A percentile compares a stretch with the other conserved stretches of the same genome.
phyloP scores from a whole-genome alignment of 768 basidiomycete species.

The Pisolithus sp. region DNA sequence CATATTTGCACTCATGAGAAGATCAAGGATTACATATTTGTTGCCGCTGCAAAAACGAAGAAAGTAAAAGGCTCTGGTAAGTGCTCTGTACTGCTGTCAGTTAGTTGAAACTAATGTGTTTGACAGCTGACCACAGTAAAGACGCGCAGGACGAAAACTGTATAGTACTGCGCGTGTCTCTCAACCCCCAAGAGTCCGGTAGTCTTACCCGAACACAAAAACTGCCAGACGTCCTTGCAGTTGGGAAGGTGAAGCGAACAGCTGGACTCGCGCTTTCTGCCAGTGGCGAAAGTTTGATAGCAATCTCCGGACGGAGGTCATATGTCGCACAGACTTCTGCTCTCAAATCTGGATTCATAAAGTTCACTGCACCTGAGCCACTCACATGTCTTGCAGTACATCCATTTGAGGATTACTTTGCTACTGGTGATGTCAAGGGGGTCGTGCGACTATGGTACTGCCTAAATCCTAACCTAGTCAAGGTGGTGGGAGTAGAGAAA shows the following conservation, averaged over 20 bases:
- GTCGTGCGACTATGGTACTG: constrained; percentile 91
- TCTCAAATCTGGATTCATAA: constrained; percentile 63
- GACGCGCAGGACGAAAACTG: constrained; percentile 36
- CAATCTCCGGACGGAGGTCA: constrained; percentile 67
- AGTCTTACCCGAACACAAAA: constrained; percentile 36
- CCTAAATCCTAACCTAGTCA: constrained; percentile 53
- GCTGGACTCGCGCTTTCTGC: constrained; percentile 67
- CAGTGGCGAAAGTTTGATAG: constrained; percentile 73
- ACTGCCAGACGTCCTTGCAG: constrained; percentile 43
- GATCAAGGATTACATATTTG: constrained; percentile 64
- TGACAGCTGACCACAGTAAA: constrained; percentile 5
- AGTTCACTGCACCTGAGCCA: constrained; percentile 73
- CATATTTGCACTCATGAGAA: constrained; percentile 65
- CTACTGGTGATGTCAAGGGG: constrained; percentile 86
- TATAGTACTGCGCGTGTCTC: constrained; percentile 56
- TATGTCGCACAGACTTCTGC: constrained; percentile 61
- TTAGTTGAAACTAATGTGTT: not conserved
- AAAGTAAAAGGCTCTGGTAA: constrained; percentile 31
- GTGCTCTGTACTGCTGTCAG: not conserved
- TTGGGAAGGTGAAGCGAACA: constrained; percentile 65
- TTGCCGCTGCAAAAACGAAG: constrained; percentile 49
- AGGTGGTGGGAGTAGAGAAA: constrained; percentile 62
- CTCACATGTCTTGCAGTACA: constrained; percentile 85
- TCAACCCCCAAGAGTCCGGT: constrained; percentile 36
- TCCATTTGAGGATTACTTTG: constrained; percentile 89